These are phyloP conservation scores for Pseudogymnoascus sp. DNA, from an alignment of 2,329 filamentous ascomycete species.

Conservation along the genomic window DNA sequence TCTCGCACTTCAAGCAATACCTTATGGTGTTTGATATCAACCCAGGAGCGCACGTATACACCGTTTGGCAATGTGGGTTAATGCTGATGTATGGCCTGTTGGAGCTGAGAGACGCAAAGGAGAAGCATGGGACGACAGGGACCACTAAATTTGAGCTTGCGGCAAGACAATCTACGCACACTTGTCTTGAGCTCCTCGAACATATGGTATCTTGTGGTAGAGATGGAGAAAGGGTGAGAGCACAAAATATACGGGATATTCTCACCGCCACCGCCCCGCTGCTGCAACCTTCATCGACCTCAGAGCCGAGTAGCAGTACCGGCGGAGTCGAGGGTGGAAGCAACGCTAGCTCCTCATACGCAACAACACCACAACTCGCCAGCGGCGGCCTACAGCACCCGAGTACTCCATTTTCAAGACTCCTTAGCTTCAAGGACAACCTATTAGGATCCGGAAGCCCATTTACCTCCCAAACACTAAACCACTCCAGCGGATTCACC, in stretches of 20 bases:
- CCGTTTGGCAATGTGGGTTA: constrained; percentile 14
- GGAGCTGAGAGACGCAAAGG: constrained; percentile 7
- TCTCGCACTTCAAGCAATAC: neutral
- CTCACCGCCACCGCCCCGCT: neutral
- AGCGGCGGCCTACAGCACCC: neutral
- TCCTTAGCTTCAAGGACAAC: neutral
- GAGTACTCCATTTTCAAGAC: neutral
- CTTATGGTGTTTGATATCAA: constrained; percentile 13
- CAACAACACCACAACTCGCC: neutral
- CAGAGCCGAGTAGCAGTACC: neutral
- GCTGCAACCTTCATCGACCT: neutral
- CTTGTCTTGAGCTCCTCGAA: constrained; percentile 1
- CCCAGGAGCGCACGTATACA: constrained; percentile 14
- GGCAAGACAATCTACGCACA: neutral
- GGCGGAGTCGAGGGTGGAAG: neutral
- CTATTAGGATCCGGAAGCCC: neutral
- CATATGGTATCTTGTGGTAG: neutral
- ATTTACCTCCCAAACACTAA: neutral
- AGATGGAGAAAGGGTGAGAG: neutral
- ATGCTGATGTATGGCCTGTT: constrained; percentile 12
- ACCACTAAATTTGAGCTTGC: neutral
- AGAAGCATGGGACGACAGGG: neutral
- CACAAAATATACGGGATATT: constrained; percentile 2
- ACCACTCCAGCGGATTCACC: neutral
- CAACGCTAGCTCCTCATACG: neutral